Percentiles rank a stretch among this genome's conserved stretches.
Conservation (phyloP, 31 red algal genomes). For the Asparagopsis taxiformis region DNA sequence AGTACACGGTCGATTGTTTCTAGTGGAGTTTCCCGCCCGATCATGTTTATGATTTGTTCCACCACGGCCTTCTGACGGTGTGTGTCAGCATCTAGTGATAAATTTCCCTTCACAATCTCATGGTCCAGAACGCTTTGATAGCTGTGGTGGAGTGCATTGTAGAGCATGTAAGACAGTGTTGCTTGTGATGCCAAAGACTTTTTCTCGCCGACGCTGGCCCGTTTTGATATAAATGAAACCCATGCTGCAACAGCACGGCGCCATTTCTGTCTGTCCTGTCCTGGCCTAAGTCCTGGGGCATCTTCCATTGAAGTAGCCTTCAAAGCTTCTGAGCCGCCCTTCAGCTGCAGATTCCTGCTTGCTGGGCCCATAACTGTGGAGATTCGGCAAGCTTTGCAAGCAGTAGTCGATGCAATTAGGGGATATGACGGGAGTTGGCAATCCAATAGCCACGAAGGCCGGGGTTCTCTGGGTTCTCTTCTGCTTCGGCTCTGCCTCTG, state of each 20-base stretch:
- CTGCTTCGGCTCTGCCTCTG: too few relatives aligned
- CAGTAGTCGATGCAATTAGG: neutral
- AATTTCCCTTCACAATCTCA: neutral
- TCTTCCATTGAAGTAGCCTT: neutral
- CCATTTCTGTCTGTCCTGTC: neutral
- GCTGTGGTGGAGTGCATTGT: neutral
- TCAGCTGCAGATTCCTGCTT: neutral
- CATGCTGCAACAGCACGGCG: neutral
- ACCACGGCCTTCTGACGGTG: neutral
- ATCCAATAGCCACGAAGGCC: too few relatives aligned
- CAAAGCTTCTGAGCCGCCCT: neutral
- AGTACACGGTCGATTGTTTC: neutral
- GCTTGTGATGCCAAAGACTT: neutral
- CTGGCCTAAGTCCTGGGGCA: neutral
- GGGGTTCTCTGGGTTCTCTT: too few relatives aligned
- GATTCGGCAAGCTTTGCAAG: neutral
- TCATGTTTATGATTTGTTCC: neutral
- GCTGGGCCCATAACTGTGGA: conserved; percentile 1
- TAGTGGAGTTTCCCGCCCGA: neutral
- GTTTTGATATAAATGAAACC: neutral
- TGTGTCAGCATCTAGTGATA: neutral
- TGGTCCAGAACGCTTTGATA: neutral
- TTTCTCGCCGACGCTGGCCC: neutral
- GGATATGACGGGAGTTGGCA: too few relatives aligned
- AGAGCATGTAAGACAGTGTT: neutral